phyloP scores from a whole-genome alignment of 495 filamentous ascomycete species.

The Venustampulla echinocandica region DNA sequence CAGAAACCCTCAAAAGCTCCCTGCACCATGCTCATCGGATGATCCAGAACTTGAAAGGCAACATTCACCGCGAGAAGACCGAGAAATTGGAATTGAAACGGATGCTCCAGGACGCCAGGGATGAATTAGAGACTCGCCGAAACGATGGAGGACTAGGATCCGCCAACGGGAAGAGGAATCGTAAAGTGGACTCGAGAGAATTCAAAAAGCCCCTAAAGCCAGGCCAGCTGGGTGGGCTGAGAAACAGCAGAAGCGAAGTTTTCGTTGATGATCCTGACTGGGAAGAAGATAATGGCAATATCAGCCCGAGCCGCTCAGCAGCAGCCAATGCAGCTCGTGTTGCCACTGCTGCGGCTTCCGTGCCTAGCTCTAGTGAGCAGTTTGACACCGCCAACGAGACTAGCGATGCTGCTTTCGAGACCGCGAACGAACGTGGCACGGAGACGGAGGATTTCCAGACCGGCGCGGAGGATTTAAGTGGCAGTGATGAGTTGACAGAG shows the following conservation, averaged over 20 bases:
- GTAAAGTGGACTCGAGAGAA: conserved; percentile 60
- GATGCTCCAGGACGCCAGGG: conserved; percentile 90
- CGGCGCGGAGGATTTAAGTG: conserved; percentile 72
- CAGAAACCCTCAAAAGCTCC: conserved; percentile 89
- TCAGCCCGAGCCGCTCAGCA: conserved; percentile 35
- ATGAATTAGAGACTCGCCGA: conserved; percentile 77
- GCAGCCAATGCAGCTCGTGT: conserved; percentile 11
- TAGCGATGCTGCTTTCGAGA: conserved; percentile 72
- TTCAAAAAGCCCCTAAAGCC: conserved; percentile 70
- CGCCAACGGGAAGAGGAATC: conserved; percentile 48
- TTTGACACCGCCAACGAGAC: conserved; percentile 84
- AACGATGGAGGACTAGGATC: conserved; percentile 44
- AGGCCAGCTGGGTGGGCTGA: conserved; percentile 65
- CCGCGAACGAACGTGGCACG: conserved; percentile 69
- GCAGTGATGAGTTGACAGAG: conserved; percentile 77
- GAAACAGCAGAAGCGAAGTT: conserved; percentile 68
- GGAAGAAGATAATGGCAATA: conserved; percentile 64
- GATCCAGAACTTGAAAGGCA: conserved; percentile 89
- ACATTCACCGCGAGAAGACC: conserved; percentile 93
- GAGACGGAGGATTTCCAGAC: conserved; percentile 96
- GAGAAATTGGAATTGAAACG: conserved; percentile 94
- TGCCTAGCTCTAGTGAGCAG: conserved; percentile 44
- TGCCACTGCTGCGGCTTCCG: conserved; percentile 10
- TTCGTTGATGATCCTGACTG: conserved; percentile 77
- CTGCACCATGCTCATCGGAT: conserved; percentile 90